Evolutionary conservation across 192 early-diverging fungal genomes (phyloP), one percentile per base, ranked within the genome.

Genomic region (Chytriomyces confervae): DNA sequence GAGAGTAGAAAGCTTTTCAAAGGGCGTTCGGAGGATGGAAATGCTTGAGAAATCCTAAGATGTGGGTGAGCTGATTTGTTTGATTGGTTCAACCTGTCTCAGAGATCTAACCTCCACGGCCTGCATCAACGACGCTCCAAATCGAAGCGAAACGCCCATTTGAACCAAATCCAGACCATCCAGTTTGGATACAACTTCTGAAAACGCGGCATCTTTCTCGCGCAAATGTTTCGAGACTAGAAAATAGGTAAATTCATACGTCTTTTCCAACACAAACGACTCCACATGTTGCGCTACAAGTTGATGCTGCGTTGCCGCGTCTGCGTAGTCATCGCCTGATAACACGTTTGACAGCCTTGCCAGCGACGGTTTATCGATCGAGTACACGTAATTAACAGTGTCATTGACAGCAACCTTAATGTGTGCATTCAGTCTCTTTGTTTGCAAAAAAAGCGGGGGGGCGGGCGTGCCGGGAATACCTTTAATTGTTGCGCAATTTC

Each of bases 1-100:
- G 11, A 84, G 71, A 61, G 80, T 79, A 61, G 79, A 75, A 43
- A 84, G 79, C 47, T 84, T 84, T 46, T 84, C 83, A n/a, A 79
- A 69, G 9, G 83, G 83, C 1, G 83, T 80, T 7, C 83, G 70
- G 6, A 84, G 29, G 1, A 75, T 62, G 7, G 79, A 60, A 23
- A 84, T 73, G 5, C 44, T 63, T 45, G 72, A 63, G 49, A 84
- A 84, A 29, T 78, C 66, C 76, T 83, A 63, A 0, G 47, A 74
- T 36, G 16, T 16, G 44, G 13, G 57, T 67, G n/a, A 18, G 53
- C 44, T 23, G n/a, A 7, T 9, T 67, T 49, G 36, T 7, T 60
- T 60, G 57, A 3, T 60, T 60, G 1, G 16, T 20, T 16, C 11
- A 66, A 18, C 65, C 0, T 43, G 13, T 47, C 6, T n/a, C 13